Evolutionary conservation across 768 basidiomycete species (phyloP).

Genomic region (Dentipellis fragilis): DNA sequence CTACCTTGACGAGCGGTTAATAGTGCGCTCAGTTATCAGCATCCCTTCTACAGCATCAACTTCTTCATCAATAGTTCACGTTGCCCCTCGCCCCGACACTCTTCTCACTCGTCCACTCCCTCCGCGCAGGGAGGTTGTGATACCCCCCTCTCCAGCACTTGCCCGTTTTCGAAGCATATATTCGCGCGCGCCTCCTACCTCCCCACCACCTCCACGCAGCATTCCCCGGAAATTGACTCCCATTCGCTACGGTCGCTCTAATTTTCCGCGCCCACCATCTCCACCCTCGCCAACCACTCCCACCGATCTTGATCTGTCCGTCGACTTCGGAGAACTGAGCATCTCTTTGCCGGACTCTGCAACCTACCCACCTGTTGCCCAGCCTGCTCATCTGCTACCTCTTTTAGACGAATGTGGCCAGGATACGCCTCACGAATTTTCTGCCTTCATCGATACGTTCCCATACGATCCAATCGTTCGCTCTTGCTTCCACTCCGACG

Average conservation of each 20-base stretch:
- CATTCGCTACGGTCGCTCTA: slow-evolving; percentile 35
- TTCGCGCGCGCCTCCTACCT: neutral
- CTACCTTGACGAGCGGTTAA: neutral
- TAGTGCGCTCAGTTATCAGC: neutral
- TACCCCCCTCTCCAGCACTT: slow-evolving; percentile 23
- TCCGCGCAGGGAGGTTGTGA: slow-evolving; percentile 26
- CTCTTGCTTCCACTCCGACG: slow-evolving; percentile 19
- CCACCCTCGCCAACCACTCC: slow-evolving; percentile 48
- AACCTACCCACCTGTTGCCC: slow-evolving; percentile 12
- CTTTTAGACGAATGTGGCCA: slow-evolving; percentile 69
- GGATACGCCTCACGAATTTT: slow-evolving; percentile 62
- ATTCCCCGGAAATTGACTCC: slow-evolving; percentile 62
- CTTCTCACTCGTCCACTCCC: neutral
- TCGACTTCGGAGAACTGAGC: slow-evolving; percentile 36
- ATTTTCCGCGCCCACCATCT: slow-evolving; percentile 29
- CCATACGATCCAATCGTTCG: slow-evolving; percentile 63
- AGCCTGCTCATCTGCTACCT: slow-evolving; percentile 48
- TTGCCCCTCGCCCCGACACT: neutral
- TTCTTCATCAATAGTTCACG: neutral
- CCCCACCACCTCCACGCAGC: slow-evolving; percentile 10
- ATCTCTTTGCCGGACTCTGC: slow-evolving; percentile 16
- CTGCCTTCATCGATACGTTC: slow-evolving; percentile 74
- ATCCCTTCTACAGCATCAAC: neutral
- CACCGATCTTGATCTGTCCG: slow-evolving; percentile 36
- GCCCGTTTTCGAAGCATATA: slow-evolving; percentile 2